Evolutionary conservation across 2,329 filamentous ascomycete species (phyloP).

Genomic region (Aspergillus sp.): DNA sequence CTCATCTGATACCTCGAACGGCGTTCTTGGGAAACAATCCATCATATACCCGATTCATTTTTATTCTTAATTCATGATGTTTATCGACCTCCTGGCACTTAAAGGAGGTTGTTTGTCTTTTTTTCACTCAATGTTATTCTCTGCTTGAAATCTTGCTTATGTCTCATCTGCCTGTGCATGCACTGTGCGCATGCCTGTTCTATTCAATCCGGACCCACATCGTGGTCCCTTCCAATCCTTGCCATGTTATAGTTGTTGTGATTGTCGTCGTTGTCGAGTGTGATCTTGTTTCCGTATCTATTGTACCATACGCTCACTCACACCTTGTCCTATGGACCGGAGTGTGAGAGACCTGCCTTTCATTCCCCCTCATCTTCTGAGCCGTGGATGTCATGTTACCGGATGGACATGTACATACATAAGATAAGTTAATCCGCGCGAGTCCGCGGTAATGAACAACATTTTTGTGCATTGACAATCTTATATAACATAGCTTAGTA

Average conservation of each 20-base stretch:
- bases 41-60: conserved; percentile 35
- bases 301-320: conserved; percentile 20
- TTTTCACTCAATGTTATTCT: conserved; percentile 9
- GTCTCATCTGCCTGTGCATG: conserved; percentile 7
- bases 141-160: not conserved
- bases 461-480: conserved; percentile 9
- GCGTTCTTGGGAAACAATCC: conserved; percentile 31
- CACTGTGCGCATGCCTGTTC: conserved; percentile 10
- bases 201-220: conserved; percentile 1
- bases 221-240: conserved; percentile 4
- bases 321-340: not conserved
- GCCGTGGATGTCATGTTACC: conserved; percentile 18
- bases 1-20: conserved; percentile 24
- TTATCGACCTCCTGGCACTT: conserved; percentile 12
- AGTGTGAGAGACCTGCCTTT: conserved; percentile 2
- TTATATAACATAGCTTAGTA: not conserved
- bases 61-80: conserved; percentile 33
- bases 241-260: conserved; percentile 6
- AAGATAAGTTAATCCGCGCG: conserved; percentile 22
- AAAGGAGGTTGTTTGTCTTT: conserved; percentile 17
- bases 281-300: not conserved
- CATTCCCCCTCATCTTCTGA: not conserved
- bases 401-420: conserved; percentile 30
- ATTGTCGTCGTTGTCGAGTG: conserved; percentile 7
- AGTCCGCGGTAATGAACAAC: conserved; percentile 27